Conservation (phyloP, 352 stramenopile species). For the Phytophthora constricta region DNA sequence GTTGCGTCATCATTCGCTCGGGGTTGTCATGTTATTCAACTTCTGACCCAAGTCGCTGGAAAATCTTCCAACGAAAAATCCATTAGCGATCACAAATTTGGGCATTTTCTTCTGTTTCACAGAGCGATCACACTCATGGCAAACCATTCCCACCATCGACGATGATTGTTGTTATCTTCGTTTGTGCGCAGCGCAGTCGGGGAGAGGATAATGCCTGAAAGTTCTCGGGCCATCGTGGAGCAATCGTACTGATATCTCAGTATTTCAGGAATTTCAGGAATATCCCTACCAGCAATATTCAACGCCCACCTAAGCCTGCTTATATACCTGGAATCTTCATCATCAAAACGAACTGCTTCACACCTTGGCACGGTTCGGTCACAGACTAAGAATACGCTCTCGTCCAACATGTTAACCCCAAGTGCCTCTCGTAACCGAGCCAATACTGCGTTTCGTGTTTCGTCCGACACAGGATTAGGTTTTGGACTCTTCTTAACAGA, state of each 20-base stretch:
- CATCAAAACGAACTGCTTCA: not conserved
- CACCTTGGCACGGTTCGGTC: not conserved
- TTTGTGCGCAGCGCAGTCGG: not conserved
- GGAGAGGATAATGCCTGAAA: too few species aligned
- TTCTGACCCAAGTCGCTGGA: too few species aligned
- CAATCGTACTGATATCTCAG: conserved; percentile 1
- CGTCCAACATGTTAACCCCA: too few species aligned
- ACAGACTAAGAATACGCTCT: conserved; percentile 1
- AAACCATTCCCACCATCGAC: too few species aligned
- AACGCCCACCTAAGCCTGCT: too few species aligned
- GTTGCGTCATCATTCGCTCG: conserved; percentile 13
- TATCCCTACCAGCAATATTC: too few species aligned
- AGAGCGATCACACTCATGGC: conserved; percentile 4
- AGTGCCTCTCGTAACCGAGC: too few species aligned
- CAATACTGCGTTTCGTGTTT: too few species aligned
- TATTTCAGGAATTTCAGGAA: not conserved
- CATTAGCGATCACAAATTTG: conserved; percentile 14
- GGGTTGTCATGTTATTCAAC: too few species aligned
- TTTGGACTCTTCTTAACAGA: too few species aligned
- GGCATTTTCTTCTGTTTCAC: conserved; percentile 1
- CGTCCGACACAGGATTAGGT: too few species aligned
- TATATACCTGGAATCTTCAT: not conserved
- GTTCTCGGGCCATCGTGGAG: not conserved
- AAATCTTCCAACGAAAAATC: not conserved
- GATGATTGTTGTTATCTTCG: not conserved